phyloP scores from a whole-genome alignment of 306 rosid species.

The Ceratonia siliqua region DNA sequence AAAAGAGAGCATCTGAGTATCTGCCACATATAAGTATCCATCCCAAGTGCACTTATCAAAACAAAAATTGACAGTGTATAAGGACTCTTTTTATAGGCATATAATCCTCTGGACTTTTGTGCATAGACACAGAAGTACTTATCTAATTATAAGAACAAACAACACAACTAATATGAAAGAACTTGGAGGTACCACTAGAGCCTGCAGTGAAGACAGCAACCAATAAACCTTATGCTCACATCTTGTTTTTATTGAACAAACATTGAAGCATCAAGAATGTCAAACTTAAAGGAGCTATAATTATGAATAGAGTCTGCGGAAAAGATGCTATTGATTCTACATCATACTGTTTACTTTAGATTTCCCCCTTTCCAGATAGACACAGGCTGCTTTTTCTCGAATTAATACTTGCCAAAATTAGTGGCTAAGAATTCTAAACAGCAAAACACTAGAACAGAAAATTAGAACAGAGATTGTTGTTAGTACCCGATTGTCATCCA shows the following conservation, averaged over 20 bases:
- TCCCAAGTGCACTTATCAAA: background rate
- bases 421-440: background rate
- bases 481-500: constrained; percentile 85
- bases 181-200: background rate
- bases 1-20: no score
- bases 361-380: background rate
- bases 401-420: background rate
- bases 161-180: background rate
- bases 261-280: background rate
- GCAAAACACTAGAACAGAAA: background rate
- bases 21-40: background rate
- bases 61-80: background rate
- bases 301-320: background rate
- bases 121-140: constrained; percentile 1
- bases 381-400: background rate
- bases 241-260: background rate
- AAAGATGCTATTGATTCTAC: background rate
- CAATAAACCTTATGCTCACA: background rate
- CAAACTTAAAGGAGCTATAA: background rate
- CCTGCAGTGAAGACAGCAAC: background rate
- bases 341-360: background rate
- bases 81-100: constrained; percentile 8
- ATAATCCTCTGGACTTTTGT: background rate
- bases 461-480: background rate
- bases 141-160: background rate